A percentile compares a stretch with the other conserved stretches of the same genome.
Conservation (phyloP, 352 stramenopile genomes). For the Pythium grandisporangium region DNA sequence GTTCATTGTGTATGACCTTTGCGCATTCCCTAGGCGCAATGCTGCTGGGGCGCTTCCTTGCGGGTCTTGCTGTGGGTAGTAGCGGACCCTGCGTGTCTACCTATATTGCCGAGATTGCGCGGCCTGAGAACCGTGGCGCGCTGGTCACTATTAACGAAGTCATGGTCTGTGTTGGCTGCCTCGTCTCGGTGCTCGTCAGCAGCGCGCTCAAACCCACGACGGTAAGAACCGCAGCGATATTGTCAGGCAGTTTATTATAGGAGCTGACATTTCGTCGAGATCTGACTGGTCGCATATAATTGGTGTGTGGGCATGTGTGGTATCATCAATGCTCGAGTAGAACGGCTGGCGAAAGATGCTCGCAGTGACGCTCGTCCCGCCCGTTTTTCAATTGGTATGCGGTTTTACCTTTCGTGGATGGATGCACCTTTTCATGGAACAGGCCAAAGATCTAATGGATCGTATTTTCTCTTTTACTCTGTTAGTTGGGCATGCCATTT, state of each 20-base stretch:
- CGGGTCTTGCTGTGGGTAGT: conserved; percentile 47
- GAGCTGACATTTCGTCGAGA: background rate
- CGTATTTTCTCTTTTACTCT: background rate
- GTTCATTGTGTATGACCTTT: conserved; percentile 65
- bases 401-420: background rate
- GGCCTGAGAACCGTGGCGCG: conserved; percentile 35
- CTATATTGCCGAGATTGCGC: conserved; percentile 60
- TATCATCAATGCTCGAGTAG: conserved; percentile 8
- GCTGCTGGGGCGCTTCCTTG: conserved; percentile 56
- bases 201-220: conserved; percentile 24
- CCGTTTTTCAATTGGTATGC: conserved; percentile 50
- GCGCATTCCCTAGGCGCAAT: conserved; percentile 29
- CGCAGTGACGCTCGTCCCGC: conserved; percentile 45
- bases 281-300: background rate
- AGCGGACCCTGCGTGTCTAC: conserved; percentile 55
- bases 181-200: conserved; percentile 52
- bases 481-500: conserved; percentile 52
- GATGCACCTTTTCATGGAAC: too few species aligned
- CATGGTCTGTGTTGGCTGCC: conserved; percentile 63
- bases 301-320: too few species aligned
- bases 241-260: conserved; percentile 17
- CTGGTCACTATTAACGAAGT: conserved; percentile 65
- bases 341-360: conserved; percentile 61
- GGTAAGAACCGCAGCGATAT: too few species aligned
- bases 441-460: too few species aligned